Evolutionary conservation across 108 stramenopile species (phyloP), one percentile per base, ranked within the genome.

Genomic region (Cylindrotheca closterium): DNA sequence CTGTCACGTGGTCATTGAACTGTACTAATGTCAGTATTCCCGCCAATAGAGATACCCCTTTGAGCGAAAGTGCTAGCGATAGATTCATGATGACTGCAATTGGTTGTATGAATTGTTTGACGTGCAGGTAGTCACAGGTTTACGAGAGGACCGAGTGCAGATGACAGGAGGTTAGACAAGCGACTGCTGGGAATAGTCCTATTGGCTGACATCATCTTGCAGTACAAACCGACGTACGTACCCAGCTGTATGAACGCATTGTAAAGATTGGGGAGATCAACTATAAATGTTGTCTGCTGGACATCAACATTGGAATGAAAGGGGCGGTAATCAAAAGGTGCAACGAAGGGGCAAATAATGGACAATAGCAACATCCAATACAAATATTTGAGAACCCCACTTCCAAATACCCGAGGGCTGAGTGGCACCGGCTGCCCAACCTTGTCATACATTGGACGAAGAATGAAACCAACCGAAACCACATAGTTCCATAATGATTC

Each of bases 1-100:
- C 27, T 55, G 73, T 78, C 1, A 73, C 60, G 47, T 47, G 8
- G 60, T 34, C 27, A n/a, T 62, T 19, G 18, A 62, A 49, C 7
- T 47, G 22, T 7, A 62, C 60, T 30, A 45, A 45, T 48, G 60
- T 62, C 21, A 27, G 27, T 26, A 62, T 22, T 18, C 5, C 48
- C 5, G 47, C 46, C 46, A 62, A 25, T 12, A 49, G 26, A 25
- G 33, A 10, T 2, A 29, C 60, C 17, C 60, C 60, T 7, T 45
- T 42, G 25, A 62, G 24, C 10, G 33, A 37, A 12, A 62, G 37
- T 10, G 47, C 46, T 27, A 62, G 37, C 15, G 60, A 37, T 3
- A 37, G 7, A 49, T 34, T 62, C 5, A 62, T 49, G 23, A 62
- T 3, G 10, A 26, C 17, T 7, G 46, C 47, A 42, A n/a, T n/a